Evolutionary conservation across 176 grass and related monocot species (phyloP).

Genomic region (Paspalum vaginatum): DNA sequence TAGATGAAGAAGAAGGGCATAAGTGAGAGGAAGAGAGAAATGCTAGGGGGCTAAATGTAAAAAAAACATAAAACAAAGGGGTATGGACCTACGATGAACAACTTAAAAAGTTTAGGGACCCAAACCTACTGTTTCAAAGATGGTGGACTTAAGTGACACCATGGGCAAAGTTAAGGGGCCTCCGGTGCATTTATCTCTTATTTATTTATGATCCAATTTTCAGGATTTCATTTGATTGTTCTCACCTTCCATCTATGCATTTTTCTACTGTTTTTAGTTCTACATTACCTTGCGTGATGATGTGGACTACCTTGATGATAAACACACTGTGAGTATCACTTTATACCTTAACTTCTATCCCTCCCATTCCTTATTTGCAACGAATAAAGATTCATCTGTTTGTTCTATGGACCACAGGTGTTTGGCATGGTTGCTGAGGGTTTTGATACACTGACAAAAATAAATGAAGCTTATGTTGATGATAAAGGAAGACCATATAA

Average conservation of each 20-base stretch:
- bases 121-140: too few relatives aligned
- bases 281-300: constrained; percentile 90
- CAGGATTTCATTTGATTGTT: not conserved
- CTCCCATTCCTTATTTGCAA: too few relatives aligned
- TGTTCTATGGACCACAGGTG: constrained; percentile 51
- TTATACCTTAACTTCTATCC: not conserved
- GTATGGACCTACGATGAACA: too few relatives aligned
- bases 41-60: too few relatives aligned
- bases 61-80: too few relatives aligned
- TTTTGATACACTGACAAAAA: constrained; percentile 83
- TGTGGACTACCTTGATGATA: constrained; percentile 94
- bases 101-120: too few relatives aligned
- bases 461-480: constrained; percentile 98
- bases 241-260: constrained; percentile 19
- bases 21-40: too few relatives aligned
- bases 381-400: not conserved
- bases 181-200: too few relatives aligned
- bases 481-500: constrained; percentile 89
- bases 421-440: constrained; percentile 91
- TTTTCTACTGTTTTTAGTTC: constrained; percentile 56
- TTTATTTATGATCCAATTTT: not conserved
- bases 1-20: too few relatives aligned
- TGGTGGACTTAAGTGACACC: too few relatives aligned
- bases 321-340: constrained; percentile 75
- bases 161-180: too few relatives aligned